Percentiles rank a stretch among this genome's conserved stretches.
These are phyloP conservation scores for Malus hybrid DNA, from an alignment of 331 rosid genomes.

Conservation along the genomic window DNA sequence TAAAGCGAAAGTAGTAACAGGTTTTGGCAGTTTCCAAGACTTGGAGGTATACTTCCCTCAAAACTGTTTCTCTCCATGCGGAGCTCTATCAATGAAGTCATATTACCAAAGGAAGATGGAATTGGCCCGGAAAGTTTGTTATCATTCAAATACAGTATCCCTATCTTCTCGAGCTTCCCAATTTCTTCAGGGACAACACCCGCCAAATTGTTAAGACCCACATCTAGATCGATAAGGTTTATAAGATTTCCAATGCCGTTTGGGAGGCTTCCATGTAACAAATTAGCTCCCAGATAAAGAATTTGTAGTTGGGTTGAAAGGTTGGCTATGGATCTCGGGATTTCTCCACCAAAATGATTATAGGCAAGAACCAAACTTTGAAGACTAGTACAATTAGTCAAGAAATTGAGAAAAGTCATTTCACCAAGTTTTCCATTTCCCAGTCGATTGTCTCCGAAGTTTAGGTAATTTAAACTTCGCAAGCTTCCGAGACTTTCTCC, in stretches of 20 bases:
- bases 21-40: not conserved
- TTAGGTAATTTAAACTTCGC: not conserved
- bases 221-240: not conserved
- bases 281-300: not conserved
- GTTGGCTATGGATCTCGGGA: not conserved
- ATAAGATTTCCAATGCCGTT: not conserved
- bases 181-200: not conserved
- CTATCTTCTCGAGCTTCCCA: not conserved
- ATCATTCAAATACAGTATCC: not conserved
- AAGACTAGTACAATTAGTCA: not conserved
- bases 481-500: not conserved
- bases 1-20: not conserved
- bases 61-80: not conserved
- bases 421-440: not conserved
- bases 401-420: too few relatives aligned
- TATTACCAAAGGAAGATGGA: not conserved
- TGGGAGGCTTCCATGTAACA: not conserved
- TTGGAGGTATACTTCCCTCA: slow-evolving; percentile 4
- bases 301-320: not conserved
- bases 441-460: too few relatives aligned
- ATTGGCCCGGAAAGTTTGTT: not conserved
- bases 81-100: not conserved
- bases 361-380: rapidly evolving
- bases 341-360: not conserved
- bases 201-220: not conserved